Evolutionary conservation across 2,329 filamentous ascomycete genomes (phyloP), one percentile per base, ranked within the genome.

Genomic region (Neopestalotiopsis sp.): DNA sequence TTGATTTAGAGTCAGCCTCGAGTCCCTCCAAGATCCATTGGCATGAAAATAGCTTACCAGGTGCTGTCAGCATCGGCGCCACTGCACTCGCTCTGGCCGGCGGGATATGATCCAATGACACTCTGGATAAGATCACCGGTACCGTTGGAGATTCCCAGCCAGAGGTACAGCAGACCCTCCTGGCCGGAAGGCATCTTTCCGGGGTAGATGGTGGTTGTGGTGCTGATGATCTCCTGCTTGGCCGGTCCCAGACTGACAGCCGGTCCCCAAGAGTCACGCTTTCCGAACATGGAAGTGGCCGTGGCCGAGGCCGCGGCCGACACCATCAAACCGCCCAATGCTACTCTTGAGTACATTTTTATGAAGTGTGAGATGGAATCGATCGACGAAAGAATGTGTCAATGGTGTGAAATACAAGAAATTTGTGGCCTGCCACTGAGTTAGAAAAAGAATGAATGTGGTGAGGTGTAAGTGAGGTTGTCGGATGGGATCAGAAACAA

Each of bases 141-240:
- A 24, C 70, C 71, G 56, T 76, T 75, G 56, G 71, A 72, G 34
- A 76, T 72, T 20, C 75, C 75, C 32, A 73, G 72, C 74, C 74
- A 76, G 28, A 72, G 67, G 67, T 74, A 76, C 10, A 76, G 69
- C 24, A 69, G 71, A 13, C 74, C 75, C 12, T 68, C 67, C 65
- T 76, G 75, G 24, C 67, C 71, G 10, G 70, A 58, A 10, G 74
- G 74, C 70, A 73, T 75, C 28, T 71, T 67, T 10, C 75, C 75
- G 0, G 75, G 75, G 63, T 74, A 75, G 17, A 75, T 74, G 20
- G 74, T 76, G 32, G 73, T 75, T 1, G 69, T 69, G 4, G 72
- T 72, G 60, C 69, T 70, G 69, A 74, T 69, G 24, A 75, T 73
- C 28, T 72, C 69, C 20, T 70, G 65, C 4, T 67, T 74, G 28